A percentile compares a stretch with the other conserved stretches of the same genome.
phyloP scores from a whole-genome alignment of 2,329 filamentous ascomycete species.

The Microcyclospora pomicola region DNA sequence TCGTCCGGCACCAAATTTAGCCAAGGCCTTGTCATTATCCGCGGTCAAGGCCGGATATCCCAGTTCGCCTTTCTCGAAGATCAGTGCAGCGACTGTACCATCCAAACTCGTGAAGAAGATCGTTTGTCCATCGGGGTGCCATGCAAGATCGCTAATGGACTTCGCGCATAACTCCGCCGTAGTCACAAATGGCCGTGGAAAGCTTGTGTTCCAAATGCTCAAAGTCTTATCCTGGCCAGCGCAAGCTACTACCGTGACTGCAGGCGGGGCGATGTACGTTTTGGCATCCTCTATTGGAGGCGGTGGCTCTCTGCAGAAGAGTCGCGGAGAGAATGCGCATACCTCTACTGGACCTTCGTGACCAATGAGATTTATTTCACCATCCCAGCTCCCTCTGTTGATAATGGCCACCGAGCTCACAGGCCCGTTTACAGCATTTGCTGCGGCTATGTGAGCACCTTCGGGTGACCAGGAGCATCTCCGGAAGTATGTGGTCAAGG shows the following conservation, averaged over 20 bases:
- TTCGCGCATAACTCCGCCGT: constrained; percentile 80
- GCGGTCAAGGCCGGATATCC: constrained; percentile 75
- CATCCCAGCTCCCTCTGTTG: constrained; percentile 81
- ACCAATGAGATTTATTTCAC: constrained; percentile 92
- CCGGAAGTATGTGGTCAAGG: constrained; percentile 91
- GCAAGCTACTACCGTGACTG: constrained; percentile 90
- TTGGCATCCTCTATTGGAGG: constrained; percentile 36
- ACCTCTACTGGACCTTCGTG: constrained; percentile 96
- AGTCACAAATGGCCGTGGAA: constrained; percentile 78
- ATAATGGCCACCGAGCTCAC: constrained; percentile 96
- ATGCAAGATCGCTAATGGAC: constrained; percentile 84
- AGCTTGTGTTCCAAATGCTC: constrained; percentile 96
- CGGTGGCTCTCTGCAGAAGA: constrained; percentile 62
- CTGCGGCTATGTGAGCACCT: constrained; percentile 89
- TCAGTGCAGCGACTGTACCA: constrained; percentile 67
- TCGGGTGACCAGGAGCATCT: constrained; percentile 96
- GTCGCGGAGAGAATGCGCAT: constrained; percentile 84
- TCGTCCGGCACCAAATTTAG: constrained; percentile 80
- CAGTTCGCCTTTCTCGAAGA: constrained; percentile 76
- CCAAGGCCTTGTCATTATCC: constrained; percentile 84
- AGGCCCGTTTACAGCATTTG: constrained; percentile 92
- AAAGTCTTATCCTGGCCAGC: constrained; percentile 93
- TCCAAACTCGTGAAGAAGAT: constrained; percentile 80
- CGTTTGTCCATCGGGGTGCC: constrained; percentile 82
- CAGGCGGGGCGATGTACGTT: constrained; percentile 26